Evolutionary conservation across 1,284 basidiomycete genomes (phyloP), one percentile per base, ranked within the genome.

Genomic region (Crepidotus sp.): DNA sequence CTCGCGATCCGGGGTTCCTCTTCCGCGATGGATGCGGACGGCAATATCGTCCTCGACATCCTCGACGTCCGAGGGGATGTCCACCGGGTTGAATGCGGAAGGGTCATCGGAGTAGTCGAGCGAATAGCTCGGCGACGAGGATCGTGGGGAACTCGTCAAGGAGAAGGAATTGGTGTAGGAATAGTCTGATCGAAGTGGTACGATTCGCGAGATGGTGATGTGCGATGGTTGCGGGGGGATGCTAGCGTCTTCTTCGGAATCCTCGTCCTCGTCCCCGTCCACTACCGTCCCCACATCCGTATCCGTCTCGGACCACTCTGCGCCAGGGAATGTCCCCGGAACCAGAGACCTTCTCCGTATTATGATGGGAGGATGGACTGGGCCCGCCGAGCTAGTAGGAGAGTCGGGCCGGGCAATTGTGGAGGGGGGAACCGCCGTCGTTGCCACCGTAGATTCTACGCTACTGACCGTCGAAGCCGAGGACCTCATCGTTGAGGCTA

Each of bases 231-330:
- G 49, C 17, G 49, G 33, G 25, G 26, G 34, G 30, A 29, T 18
- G 27, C 24, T 15, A n/a, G 33, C 33, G 8, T 33, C 17, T 18
- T 18, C 7, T 17, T 14, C 32, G 14, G 18, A 17, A 7, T 22
- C 34, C 13, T 36, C 35, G 6, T 21, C 37, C 13, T 25, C 33
- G 18, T 30, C 32, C 29, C 31, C 36, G 6, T 77, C 76, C 71
- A 69, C 67, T 73, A 78, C 30, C 70, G 60, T 49, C 70, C 65
- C 42, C 67, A 67, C 46, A 24, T 80, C 78, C 25, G 69, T 66
- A 45, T 83, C 79, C 34, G 66, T 65, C 71, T 73, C 48, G 6
- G 48, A 49, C 42, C 43, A 49, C 15, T 45, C 48, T 35, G 40
- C 36, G 6, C 48, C 48, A 7, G 48, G 48, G 30, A 49, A 49